phyloP scores from a whole-genome alignment of 2,329 filamentous ascomycete species.

The Rhinocladiella mackenziei region DNA sequence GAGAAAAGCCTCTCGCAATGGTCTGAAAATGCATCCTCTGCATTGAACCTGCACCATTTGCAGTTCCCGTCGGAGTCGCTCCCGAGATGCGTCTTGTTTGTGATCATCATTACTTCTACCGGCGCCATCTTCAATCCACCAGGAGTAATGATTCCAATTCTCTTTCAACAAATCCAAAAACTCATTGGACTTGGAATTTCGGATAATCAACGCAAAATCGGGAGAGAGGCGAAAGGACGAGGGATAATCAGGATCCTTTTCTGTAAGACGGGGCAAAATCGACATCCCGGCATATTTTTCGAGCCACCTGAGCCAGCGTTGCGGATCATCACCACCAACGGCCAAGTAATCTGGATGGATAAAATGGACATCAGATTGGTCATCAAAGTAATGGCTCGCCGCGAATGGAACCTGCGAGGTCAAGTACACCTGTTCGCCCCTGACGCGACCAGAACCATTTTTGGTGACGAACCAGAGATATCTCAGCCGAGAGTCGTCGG shows the following conservation, averaged over 20 bases:
- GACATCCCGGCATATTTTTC: slow-evolving; percentile 5
- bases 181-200: neutral
- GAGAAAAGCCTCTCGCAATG: slow-evolving; percentile 5
- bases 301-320: slow-evolving; percentile 5
- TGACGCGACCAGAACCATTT: slow-evolving; percentile 1
- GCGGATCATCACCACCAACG: neutral
- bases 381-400: slow-evolving; percentile 7
- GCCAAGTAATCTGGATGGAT: slow-evolving; percentile 6
- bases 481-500: slow-evolving; percentile 4
- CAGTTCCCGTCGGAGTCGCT: slow-evolving; percentile 1
- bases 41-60: slow-evolving; percentile 3
- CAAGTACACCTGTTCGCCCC: slow-evolving; percentile 4
- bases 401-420: slow-evolving; percentile 1
- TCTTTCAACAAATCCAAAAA: slow-evolving; percentile 7
- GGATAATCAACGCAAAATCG: slow-evolving; percentile 6
- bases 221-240: slow-evolving; percentile 3
- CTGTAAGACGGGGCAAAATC: slow-evolving; percentile 3
- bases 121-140: slow-evolving; percentile 6
- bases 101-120: neutral
- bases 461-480: slow-evolving; percentile 5
- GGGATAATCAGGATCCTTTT: neutral
- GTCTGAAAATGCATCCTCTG: neutral
- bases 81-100: neutral
- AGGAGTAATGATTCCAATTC: slow-evolving; percentile 6
- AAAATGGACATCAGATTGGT: neutral